A percentile compares a stretch with the other conserved stretches of the same genome.
These are phyloP conservation scores for Aspergillus piperis DNA, from an alignment of 2,329 filamentous ascomycete genomes.

Conservation along the genomic window DNA sequence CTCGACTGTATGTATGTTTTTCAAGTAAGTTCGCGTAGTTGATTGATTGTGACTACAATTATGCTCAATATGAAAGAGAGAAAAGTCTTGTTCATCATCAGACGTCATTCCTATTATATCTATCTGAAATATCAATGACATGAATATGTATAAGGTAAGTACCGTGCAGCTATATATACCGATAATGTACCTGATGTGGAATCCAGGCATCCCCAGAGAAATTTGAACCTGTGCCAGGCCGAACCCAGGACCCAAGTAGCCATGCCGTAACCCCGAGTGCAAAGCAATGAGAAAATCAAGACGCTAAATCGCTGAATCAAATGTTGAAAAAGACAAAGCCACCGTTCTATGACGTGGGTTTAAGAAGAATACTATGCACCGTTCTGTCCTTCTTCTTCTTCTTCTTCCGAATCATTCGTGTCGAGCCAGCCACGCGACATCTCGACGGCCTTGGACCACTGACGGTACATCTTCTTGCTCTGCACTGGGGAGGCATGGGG, in stretches of 20 bases:
- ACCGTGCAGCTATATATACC: neutral
- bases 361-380: neutral
- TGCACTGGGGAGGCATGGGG: slow-evolving; percentile 63
- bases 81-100: neutral
- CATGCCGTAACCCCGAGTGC: slow-evolving; percentile 1
- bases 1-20: neutral
- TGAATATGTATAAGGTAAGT: slow-evolving; percentile 8
- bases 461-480: slow-evolving; percentile 64
- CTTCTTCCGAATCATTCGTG: slow-evolving; percentile 27
- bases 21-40: no score
- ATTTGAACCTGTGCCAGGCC: neutral
- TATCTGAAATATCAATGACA: slow-evolving; percentile 10
- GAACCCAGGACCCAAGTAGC: neutral
- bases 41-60: neutral
- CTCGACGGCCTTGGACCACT: slow-evolving; percentile 75
- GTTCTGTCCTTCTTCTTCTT: slow-evolving; percentile 15
- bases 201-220: neutral
- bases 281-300: neutral
- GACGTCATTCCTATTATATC: slow-evolving; percentile 8
- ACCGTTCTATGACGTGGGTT: neutral
- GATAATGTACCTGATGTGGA: neutral
- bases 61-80: neutral
- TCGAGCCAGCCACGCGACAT: slow-evolving; percentile 73
- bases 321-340: slow-evolving; percentile 3
- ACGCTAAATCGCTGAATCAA: slow-evolving; percentile 17